Evolutionary conservation across 257 asterid genomes (phyloP), one percentile per base, ranked within the genome.

Genomic region (Nicotiana paniculata): DNA sequence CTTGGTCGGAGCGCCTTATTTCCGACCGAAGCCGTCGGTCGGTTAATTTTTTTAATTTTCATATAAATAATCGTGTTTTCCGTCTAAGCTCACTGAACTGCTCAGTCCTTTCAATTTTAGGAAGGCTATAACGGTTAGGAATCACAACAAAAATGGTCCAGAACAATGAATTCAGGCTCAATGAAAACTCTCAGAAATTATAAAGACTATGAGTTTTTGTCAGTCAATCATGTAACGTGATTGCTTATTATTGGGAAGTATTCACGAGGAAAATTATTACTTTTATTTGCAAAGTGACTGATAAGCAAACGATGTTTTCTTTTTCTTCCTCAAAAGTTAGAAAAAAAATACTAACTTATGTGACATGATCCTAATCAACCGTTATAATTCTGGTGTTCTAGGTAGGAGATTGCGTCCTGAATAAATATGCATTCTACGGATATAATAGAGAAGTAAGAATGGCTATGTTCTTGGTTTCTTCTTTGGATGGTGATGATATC

Each of bases 381-480:
- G 59, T 54, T 54, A 16, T 54, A 54, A 54, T 3, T 54, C 5
- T 54, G 16, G n/a, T 54, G 4, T 4, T 54, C 6, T 54, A 54
- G 59, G 59, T 54, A 54, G 17, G 59, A 54, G 4, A 54, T 54
- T 43, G 18, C 4, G 59, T 54, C 59, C n/a, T 12, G n/a, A 3
- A 4, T 54, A 15, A 54, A 54, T 12, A 37, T 37, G 9, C 2
- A 37, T 37, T 69, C 0, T n/a, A 69, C 15, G n/a, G 77, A 46
- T 43, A 43, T 43, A 43, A 69, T 17, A 69, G 53, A 69, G 57
- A 9, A 65, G 48, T 43, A 39, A 68, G 3, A 55, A 32, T 35
- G 67, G 32, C 62, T 18, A 83, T 82, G 26, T 77, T 77, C 24
- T 35, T 77, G 69, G 3, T 76, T 65, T 66, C 72, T 67, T 81